Percentiles rank a stretch among this genome's conserved stretches.
Conservation (phyloP, 345 rosid genomes). For the Syzygium jambos region DNA sequence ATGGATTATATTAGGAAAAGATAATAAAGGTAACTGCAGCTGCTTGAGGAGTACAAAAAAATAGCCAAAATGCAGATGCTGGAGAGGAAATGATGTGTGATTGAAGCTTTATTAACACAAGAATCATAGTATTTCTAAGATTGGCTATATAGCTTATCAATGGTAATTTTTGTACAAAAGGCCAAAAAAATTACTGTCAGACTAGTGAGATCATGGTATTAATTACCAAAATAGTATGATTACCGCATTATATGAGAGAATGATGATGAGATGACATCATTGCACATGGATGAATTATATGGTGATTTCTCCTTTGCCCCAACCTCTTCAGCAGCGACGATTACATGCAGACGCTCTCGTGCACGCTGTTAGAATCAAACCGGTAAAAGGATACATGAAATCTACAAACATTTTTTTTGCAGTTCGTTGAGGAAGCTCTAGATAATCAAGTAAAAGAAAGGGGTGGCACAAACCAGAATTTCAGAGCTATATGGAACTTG, state of each 20-base stretch:
- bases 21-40: neutral
- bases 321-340: conserved; percentile 80
- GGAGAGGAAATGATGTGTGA: neutral
- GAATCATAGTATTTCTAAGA: neutral
- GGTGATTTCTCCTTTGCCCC: conserved; percentile 83
- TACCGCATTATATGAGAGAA: conserved; percentile 76
- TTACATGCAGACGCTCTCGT: conserved; percentile 52
- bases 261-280: conserved; percentile 64
- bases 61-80: neutral
- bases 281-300: conserved; percentile 55
- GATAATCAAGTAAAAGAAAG: conserved; percentile 1
- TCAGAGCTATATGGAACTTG: conserved; percentile 57
- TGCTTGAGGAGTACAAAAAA: neutral
- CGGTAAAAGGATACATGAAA: neutral
- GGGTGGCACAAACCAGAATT: conserved; percentile 38
- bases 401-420: neutral
- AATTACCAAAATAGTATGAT: conserved; percentile 1
- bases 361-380: conserved; percentile 39
- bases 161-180: neutral
- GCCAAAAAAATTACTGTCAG: neutral
- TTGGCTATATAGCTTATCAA: neutral
- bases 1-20: neutral
- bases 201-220: neutral
- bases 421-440: neutral
- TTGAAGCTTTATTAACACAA: neutral